These are phyloP conservation scores for Chlamydomonas asymmetrica DNA, from an alignment of 139 green algal species.

Conservation along the genomic window DNA sequence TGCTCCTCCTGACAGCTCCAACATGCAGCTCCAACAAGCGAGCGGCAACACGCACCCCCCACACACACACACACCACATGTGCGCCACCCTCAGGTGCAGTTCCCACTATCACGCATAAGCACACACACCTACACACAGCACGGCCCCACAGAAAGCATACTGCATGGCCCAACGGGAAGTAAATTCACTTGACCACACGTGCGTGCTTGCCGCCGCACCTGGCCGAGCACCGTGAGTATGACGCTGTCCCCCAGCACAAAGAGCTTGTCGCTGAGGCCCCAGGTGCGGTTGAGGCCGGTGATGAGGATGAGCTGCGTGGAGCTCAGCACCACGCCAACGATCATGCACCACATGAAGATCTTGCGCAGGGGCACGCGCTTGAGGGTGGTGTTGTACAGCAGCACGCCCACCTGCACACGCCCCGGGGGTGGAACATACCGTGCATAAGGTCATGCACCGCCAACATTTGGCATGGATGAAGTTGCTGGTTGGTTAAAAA, in stretches of 20 bases:
- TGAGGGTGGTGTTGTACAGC: conserved; percentile 54
- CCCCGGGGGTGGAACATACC: neutral
- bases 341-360: conserved; percentile 69
- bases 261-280: conserved; percentile 83
- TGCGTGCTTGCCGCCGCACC: conserved; percentile 20
- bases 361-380: conserved; percentile 45
- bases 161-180: neutral
- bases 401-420: conserved; percentile 27
- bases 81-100: too few relatives aligned
- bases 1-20: too few relatives aligned
- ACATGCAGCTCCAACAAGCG: neutral
- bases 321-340: conserved; percentile 70
- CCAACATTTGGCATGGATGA: neutral
- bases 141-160: neutral
- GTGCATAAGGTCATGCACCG: neutral
- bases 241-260: conserved; percentile 90
- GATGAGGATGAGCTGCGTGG: conserved; percentile 83
- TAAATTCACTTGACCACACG: neutral
- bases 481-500: neutral
- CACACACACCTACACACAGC: neutral
- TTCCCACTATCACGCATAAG: too few relatives aligned
- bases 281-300: conserved; percentile 58
- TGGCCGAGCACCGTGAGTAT: conserved; percentile 92
- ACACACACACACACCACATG: neutral
- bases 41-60: neutral